Evolutionary conservation across 371 early-diverging fungal genomes (phyloP).

Genomic region (Parasitella parasitica): DNA sequence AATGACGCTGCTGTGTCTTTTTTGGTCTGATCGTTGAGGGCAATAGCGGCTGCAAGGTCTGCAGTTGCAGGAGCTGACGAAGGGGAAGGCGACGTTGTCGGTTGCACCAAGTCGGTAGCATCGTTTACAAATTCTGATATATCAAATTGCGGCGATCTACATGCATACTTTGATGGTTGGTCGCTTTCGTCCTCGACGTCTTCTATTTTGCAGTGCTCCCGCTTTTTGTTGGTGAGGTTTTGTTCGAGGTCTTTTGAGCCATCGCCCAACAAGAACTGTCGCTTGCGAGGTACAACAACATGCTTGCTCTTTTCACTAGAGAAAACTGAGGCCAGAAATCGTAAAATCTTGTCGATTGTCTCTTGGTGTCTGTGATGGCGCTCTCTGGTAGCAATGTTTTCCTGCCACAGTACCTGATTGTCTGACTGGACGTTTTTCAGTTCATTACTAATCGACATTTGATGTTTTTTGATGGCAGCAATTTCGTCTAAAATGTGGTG

Average conservation of each 20-base stretch:
- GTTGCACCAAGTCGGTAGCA: background rate
- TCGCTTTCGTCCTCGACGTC: constrained; percentile 30
- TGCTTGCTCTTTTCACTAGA: constrained; percentile 60
- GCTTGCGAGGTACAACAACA: constrained; percentile 58
- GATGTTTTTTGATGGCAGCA: constrained; percentile 85
- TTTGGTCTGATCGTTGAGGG: constrained; percentile 45
- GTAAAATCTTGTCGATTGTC: constrained; percentile 87
- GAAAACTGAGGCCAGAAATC: constrained; percentile 80
- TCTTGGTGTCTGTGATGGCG: constrained; percentile 85
- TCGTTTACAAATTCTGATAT: constrained; percentile 25
- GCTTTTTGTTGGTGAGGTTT: constrained; percentile 9
- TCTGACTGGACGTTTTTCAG: constrained; percentile 86
- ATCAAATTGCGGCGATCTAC: constrained; percentile 16
- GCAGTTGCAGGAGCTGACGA: constrained; percentile 24
- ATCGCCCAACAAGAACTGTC: constrained; percentile 45
- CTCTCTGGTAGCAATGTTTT: constrained; percentile 72
- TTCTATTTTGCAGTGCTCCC: constrained; percentile 26
- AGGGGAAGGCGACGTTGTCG: constrained; percentile 4
- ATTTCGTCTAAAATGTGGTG: constrained; percentile 78
- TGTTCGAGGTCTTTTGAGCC: constrained; percentile 14
- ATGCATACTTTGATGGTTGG: constrained; percentile 11
- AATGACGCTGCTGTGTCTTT: constrained; percentile 27
- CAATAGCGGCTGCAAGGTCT: constrained; percentile 44
- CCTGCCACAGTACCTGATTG: constrained; percentile 89
- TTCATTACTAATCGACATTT: constrained; percentile 83